Conservation (phyloP, 2,329 filamentous ascomycete species). For the Diplodia scrobiculata region DNA sequence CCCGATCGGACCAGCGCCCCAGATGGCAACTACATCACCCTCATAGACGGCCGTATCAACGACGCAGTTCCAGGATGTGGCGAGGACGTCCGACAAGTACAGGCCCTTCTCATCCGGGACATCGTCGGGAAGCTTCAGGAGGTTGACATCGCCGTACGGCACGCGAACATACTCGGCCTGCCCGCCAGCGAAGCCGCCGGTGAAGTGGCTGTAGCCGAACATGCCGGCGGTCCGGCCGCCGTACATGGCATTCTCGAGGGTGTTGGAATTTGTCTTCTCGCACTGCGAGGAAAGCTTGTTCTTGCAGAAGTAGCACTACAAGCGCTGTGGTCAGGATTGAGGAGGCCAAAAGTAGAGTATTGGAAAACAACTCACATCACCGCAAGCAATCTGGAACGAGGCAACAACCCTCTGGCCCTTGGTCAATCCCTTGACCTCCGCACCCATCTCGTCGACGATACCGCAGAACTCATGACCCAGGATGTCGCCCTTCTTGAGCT, state of each 20-base stretch:
- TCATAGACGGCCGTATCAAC: constrained; percentile 80
- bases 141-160: constrained; percentile 76
- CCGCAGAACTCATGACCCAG: constrained; percentile 58
- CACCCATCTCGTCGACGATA: constrained; percentile 52
- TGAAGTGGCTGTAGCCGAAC: constrained; percentile 67
- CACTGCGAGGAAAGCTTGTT: constrained; percentile 78
- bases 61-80: constrained; percentile 78
- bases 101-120: constrained; percentile 84
- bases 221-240: constrained; percentile 71
- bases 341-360: background rate
- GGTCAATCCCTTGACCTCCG: constrained; percentile 48
- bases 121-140: constrained; percentile 74
- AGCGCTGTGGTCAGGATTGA: constrained; percentile 32
- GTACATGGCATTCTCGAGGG: constrained; percentile 72
- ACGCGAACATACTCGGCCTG: constrained; percentile 87
- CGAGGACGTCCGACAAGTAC: constrained; percentile 77
- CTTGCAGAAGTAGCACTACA: constrained; percentile 73
- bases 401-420: constrained; percentile 69
- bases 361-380: constrained; percentile 34
- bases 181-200: constrained; percentile 82
- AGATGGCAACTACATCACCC: constrained; percentile 76
- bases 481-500: constrained; percentile 56
- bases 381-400: constrained; percentile 78
- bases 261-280: constrained; percentile 76
- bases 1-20: constrained; percentile 84